These are phyloP conservation scores for Beauveria sp. DNA, from an alignment of 2,329 filamentous ascomycete genomes.

Conservation along the genomic window DNA sequence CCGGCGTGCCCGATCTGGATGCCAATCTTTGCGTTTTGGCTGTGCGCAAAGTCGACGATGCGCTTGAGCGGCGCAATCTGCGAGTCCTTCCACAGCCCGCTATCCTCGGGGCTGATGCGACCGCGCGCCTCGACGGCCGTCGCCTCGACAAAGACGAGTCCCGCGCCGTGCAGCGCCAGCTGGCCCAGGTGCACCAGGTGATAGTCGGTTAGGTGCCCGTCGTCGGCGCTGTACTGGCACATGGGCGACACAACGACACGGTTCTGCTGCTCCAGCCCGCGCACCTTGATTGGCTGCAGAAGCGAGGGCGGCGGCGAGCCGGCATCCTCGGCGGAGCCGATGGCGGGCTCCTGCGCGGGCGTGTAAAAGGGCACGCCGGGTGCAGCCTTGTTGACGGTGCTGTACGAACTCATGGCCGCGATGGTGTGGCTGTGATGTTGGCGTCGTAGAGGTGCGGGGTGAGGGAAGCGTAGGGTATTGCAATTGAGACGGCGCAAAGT, in stretches of 20 bases:
- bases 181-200: constrained; percentile 77
- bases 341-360: constrained; percentile 43
- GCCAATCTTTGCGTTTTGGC: constrained; percentile 66
- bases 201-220: constrained; percentile 69
- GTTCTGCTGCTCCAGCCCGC: constrained; percentile 45
- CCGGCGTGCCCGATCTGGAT: constrained; percentile 82
- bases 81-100: constrained; percentile 75
- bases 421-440: neutral
- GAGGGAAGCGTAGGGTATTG: neutral
- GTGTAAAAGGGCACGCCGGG: constrained; percentile 44
- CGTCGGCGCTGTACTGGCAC: constrained; percentile 50
- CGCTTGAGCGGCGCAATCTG: constrained; percentile 67
- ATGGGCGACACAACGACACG: constrained; percentile 53
- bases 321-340: constrained; percentile 36
- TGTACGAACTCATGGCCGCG: constrained; percentile 1
- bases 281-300: constrained; percentile 49
- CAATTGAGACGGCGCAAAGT: neutral
- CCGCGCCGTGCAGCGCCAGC: constrained; percentile 68
- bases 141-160: constrained; percentile 69
- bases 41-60: constrained; percentile 72
- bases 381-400: constrained; percentile 30
- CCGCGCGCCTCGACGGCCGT: constrained; percentile 68
- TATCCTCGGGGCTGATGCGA: constrained; percentile 73
- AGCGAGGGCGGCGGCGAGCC: constrained; percentile 39
- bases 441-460: neutral